Percentiles rank a stretch among this genome's conserved stretches.
phyloP scores from a whole-genome alignment of 345 rosid genomes.

The Mercurialis annua region DNA sequence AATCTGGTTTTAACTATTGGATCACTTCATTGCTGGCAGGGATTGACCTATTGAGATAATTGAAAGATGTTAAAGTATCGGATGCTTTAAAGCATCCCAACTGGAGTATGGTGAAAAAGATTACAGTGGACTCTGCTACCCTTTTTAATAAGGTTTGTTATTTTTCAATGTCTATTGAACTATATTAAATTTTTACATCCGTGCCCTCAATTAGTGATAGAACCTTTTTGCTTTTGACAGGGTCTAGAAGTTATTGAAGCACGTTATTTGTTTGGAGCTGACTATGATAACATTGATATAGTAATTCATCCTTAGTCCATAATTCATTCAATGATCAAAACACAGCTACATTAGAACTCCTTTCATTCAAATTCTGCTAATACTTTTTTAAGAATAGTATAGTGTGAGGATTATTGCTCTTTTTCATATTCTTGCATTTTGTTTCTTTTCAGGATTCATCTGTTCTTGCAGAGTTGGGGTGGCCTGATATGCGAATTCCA shows the following conservation, averaged over 20 bases:
- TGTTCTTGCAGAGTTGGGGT: constrained; percentile 86
- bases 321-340: constrained; percentile 92
- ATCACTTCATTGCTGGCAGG: constrained; percentile 37
- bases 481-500: constrained; percentile 97
- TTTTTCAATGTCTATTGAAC: background rate
- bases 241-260: constrained; percentile 98
- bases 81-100: constrained; percentile 98
- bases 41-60: constrained; percentile 87
- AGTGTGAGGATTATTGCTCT: background rate
- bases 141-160: constrained; percentile 82
- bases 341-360: constrained; percentile 56
- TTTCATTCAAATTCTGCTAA: background rate
- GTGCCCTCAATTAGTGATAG: background rate
- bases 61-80: constrained; percentile 86
- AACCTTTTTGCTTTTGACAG: constrained; percentile 37
- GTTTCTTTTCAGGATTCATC: constrained; percentile 73
- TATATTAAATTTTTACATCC: background rate
- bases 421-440: constrained; percentile 1
- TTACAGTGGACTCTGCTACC: constrained; percentile 94
- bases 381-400: background rate
- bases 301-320: constrained; percentile 92
- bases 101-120: constrained; percentile 97
- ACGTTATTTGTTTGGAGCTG: constrained; percentile 90
- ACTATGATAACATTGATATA: constrained; percentile 81
- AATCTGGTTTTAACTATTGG: constrained; percentile 19